phyloP scores from a whole-genome alignment of 495 filamentous ascomycete species.

The Penicillium waksmanii region DNA sequence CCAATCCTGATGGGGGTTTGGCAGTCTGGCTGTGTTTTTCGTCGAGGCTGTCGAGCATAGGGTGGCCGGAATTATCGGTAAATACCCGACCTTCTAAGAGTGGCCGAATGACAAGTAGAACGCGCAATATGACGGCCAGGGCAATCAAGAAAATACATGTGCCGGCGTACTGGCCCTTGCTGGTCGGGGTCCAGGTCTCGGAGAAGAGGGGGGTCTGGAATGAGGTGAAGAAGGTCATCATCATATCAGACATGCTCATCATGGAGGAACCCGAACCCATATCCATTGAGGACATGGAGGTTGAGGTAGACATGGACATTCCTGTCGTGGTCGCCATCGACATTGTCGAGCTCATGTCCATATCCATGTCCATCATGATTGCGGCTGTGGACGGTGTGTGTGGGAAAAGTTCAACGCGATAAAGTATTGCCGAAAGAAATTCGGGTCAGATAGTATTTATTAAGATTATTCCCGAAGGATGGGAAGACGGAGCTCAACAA shows the following conservation, averaged over 20 bases:
- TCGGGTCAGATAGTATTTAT: constrained; percentile 1
- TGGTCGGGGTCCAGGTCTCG: constrained; percentile 25
- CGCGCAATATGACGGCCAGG: constrained; percentile 30
- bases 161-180: constrained; percentile 33
- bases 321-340: constrained; percentile 12
- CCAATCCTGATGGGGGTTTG: constrained; percentile 12
- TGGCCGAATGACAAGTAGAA: constrained; percentile 29
- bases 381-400: not conserved
- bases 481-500: not conserved
- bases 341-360: constrained; percentile 16
- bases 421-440: not conserved
- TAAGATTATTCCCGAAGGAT: not conserved
- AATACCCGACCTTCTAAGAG: constrained; percentile 29
- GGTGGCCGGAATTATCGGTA: constrained; percentile 24
- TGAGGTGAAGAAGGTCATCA: constrained; percentile 38
- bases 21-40: not conserved
- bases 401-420: not conserved
- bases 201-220: constrained; percentile 32
- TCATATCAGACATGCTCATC: constrained; percentile 34
- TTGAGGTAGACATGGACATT: constrained; percentile 27
- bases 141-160: constrained; percentile 38
- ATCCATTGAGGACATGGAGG: constrained; percentile 21
- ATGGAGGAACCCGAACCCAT: constrained; percentile 20
- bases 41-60: constrained; percentile 10
- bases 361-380: constrained; percentile 29